Conservation (phyloP, 352 stramenopile species). For the Phytophthora pisi region DNA sequence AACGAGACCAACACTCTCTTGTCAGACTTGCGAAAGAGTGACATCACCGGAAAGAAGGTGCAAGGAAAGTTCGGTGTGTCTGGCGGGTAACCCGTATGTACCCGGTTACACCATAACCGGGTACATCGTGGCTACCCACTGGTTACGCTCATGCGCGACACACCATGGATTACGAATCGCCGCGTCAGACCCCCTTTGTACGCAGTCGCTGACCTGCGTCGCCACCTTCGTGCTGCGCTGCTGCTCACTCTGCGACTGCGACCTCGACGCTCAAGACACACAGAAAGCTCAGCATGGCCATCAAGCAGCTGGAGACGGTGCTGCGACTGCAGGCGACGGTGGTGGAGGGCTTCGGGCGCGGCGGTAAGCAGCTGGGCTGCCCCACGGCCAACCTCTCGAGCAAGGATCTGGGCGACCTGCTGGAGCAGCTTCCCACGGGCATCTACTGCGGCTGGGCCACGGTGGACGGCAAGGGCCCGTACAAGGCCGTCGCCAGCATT, state of each 20-base stretch:
- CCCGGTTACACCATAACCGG: no score
- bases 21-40: background rate
- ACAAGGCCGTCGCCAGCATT: conserved; percentile 97
- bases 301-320: conserved; percentile 62
- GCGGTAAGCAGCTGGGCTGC: conserved; percentile 96
- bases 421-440: conserved; percentile 85
- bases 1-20: background rate
- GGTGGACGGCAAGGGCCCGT: conserved; percentile 79
- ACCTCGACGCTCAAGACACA: background rate
- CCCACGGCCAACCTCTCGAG: conserved; percentile 95
- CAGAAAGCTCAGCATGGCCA: conserved; percentile 34
- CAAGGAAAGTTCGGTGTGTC: background rate
- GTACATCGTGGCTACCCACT: no score
- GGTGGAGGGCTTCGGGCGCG: conserved; percentile 93
- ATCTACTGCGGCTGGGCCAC: conserved; percentile 96
- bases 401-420: conserved; percentile 79
- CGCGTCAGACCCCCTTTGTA: conserved; percentile 8
- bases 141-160: background rate
- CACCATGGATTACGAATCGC: background rate
- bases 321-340: conserved; percentile 90
- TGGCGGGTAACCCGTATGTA: no score
- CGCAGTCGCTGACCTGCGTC: background rate
- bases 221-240: background rate
- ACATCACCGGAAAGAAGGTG: background rate
- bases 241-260: background rate